Conservation (phyloP, 1,284 basidiomycete species). For the Ustilago bromivora region DNA sequence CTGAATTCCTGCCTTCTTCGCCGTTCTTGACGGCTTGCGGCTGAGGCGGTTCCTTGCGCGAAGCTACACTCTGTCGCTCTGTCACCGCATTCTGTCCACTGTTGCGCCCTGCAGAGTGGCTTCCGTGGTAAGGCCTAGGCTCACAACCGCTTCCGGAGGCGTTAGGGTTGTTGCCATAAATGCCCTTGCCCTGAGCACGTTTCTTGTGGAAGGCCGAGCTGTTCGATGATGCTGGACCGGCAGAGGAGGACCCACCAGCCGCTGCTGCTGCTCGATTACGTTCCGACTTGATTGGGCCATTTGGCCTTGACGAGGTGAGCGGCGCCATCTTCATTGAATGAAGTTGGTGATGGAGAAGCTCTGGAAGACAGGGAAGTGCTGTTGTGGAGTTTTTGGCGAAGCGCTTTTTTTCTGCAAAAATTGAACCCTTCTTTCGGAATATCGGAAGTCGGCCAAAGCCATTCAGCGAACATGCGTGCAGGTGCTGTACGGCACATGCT, state of each 20-base stretch:
- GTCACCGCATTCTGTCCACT: background rate
- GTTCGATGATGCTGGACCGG: constrained; percentile 18
- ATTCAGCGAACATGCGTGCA: background rate
- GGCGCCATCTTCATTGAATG: constrained; percentile 17
- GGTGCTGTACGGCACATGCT: constrained; percentile 1
- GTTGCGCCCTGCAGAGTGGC: background rate
- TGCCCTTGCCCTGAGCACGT: constrained; percentile 25
- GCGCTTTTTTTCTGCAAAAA: constrained; percentile 11
- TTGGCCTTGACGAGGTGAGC: constrained; percentile 5
- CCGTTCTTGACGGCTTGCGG: background rate
- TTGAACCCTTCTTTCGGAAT: constrained; percentile 1
- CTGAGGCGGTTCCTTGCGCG: background rate
- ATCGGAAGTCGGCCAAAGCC: constrained; percentile 29
- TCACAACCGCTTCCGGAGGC: constrained; percentile 18
- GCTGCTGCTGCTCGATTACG: constrained; percentile 38
- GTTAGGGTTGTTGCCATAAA: background rate
- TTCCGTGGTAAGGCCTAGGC: background rate
- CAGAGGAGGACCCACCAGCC: background rate
- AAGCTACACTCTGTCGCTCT: background rate
- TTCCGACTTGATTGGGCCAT: constrained; percentile 42
- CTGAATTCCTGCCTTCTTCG: background rate
- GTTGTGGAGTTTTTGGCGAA: constrained; percentile 28
- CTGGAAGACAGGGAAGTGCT: background rate
- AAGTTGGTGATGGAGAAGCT: background rate
- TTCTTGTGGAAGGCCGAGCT: constrained; percentile 47